Conservation (phyloP, 78 protist genomes). For the Protostelium mycophagum region DNA sequence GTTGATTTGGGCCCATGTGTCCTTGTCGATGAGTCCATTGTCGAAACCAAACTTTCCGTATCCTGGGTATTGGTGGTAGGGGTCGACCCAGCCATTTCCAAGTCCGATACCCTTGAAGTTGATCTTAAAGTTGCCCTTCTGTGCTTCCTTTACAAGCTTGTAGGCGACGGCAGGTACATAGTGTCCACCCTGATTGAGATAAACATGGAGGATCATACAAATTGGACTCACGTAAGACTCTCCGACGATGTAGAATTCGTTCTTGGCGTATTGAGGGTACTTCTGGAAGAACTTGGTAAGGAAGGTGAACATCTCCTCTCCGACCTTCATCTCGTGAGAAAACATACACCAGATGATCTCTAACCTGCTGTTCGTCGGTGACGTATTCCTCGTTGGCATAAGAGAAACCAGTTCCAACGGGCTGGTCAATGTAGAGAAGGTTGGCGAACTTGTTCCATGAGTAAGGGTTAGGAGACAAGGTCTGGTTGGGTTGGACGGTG, state of each 20-base stretch:
- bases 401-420: slow-evolving; percentile 76
- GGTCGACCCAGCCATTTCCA: neutral
- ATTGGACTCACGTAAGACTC: neutral
- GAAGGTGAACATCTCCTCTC: neutral
- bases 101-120: neutral
- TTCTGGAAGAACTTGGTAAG: neutral
- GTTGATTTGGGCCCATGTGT: neutral
- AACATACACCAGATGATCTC: neutral
- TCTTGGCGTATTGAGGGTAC: neutral
- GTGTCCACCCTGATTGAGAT: neutral
- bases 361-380: neutral
- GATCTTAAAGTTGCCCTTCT: neutral
- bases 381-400: slow-evolving; percentile 8
- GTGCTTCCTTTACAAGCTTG: neutral
- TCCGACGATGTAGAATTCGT: neutral
- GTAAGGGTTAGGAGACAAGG: slow-evolving; percentile 6
- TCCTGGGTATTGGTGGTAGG: neutral
- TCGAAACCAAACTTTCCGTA: neutral
- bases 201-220: neutral
- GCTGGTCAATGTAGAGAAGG: slow-evolving; percentile 55
- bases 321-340: neutral
- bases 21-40: neutral
- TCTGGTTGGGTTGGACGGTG: slow-evolving; percentile 5
- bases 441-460: slow-evolving; percentile 36
- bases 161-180: neutral